A percentile compares a stretch with the other conserved stretches of the same genome.
These are phyloP conservation scores for Paracamarosporium sp. DNA, from an alignment of 2,329 filamentous ascomycete genomes.

Conservation along the genomic window DNA sequence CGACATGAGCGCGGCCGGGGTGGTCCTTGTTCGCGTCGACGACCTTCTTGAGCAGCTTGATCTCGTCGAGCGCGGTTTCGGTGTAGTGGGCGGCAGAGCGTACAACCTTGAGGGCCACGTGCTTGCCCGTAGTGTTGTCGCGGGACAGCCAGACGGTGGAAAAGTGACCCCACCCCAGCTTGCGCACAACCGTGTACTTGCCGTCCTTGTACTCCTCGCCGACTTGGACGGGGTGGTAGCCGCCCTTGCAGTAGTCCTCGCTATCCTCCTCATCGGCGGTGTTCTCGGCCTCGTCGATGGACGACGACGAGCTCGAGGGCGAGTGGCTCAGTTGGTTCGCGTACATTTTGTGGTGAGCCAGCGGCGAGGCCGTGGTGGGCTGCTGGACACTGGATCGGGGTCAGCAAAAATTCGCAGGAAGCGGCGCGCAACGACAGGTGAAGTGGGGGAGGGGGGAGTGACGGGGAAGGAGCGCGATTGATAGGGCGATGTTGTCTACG, in stretches of 20 bases:
- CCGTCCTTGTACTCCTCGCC: conserved; percentile 98
- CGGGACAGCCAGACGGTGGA: conserved; percentile 90
- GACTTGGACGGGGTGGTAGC: conserved; percentile 93
- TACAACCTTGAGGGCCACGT: conserved; percentile 97
- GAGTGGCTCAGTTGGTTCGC: conserved; percentile 71
- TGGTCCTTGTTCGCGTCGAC: conserved; percentile 94
- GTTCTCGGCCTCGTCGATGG: conserved; percentile 83
- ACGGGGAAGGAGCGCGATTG: background rate
- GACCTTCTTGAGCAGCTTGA: conserved; percentile 96
- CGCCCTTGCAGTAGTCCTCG: conserved; percentile 99
- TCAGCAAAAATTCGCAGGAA: conserved; percentile 26
- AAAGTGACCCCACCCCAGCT: conserved; percentile 98
- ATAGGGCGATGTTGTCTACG: conserved; percentile 27
- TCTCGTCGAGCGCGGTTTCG: conserved; percentile 98
- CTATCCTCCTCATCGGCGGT: conserved; percentile 98
- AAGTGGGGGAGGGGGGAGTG: background rate
- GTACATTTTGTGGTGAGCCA: conserved; percentile 56
- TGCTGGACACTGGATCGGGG: conserved; percentile 41
- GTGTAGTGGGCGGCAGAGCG: conserved; percentile 98
- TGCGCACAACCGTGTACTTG: conserved; percentile 94
- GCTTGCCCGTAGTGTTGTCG: conserved; percentile 88
- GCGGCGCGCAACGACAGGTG: conserved; percentile 5
- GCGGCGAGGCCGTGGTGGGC: conserved; percentile 57
- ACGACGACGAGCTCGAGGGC: conserved; percentile 77
- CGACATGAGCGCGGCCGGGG: conserved; percentile 91